Percentiles rank a stretch among this genome's conserved stretches.
These are phyloP conservation scores for Xylaria sp. DNA, from an alignment of 2,329 filamentous ascomycete species.

Conservation along the genomic window DNA sequence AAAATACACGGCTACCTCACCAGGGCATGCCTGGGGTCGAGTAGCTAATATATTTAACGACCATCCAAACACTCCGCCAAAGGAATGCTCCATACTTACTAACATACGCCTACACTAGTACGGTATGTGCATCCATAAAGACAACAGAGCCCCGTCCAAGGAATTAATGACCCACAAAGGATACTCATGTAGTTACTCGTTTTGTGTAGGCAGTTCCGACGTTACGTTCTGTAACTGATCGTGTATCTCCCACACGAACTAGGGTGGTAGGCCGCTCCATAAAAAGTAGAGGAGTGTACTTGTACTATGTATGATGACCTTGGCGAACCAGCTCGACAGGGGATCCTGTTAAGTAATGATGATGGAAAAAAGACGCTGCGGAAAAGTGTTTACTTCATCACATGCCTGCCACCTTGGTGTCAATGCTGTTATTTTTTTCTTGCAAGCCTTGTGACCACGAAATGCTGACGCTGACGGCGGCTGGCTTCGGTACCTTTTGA, in stretches of 20 bases:
- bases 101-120: slow-evolving; percentile 8
- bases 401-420: slow-evolving; percentile 18
- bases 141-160: slow-evolving; percentile 13
- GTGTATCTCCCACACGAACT: slow-evolving; percentile 13
- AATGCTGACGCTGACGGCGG: slow-evolving; percentile 8
- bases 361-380: slow-evolving; percentile 21
- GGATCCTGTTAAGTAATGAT: slow-evolving; percentile 25
- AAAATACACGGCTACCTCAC: slow-evolving; percentile 16
- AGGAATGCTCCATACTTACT: slow-evolving; percentile 25
- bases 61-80: slow-evolving; percentile 18
- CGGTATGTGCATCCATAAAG: slow-evolving; percentile 15
- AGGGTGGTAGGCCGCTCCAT: slow-evolving; percentile 22
- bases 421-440: slow-evolving; percentile 13
- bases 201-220: slow-evolving; percentile 3
- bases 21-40: slow-evolving; percentile 15
- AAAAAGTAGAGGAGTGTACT: slow-evolving; percentile 15
- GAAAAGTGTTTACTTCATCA: slow-evolving; percentile 15
- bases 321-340: slow-evolving; percentile 26
- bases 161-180: slow-evolving; percentile 15
- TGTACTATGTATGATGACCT: slow-evolving; percentile 14
- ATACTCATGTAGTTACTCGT: slow-evolving; percentile 12
- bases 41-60: slow-evolving; percentile 24
- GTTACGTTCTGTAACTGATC: slow-evolving; percentile 8
- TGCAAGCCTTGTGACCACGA: slow-evolving; percentile 18
- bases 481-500: neutral